Conservation (phyloP, 2,329 filamentous ascomycete species). For the Metarhizium brunneum region DNA sequence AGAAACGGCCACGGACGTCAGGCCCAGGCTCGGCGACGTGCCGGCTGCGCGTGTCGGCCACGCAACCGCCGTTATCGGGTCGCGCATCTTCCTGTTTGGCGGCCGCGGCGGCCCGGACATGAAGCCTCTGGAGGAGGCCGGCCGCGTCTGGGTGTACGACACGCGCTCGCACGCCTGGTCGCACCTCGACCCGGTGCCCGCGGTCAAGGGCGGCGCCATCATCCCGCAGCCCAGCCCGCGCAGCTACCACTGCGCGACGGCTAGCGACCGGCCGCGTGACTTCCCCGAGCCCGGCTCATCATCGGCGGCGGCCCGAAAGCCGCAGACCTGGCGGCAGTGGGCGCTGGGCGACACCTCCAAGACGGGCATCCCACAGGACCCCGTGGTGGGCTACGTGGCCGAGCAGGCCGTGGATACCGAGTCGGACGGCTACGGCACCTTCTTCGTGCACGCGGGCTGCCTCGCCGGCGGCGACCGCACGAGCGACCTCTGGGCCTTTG, state of each 20-base stretch:
- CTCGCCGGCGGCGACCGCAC: constrained; percentile 51
- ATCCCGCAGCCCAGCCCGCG: constrained; percentile 49
- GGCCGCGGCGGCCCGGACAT: constrained; percentile 63
- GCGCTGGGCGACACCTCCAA: constrained; percentile 43
- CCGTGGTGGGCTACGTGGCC: constrained; percentile 48
- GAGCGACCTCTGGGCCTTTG: constrained; percentile 71
- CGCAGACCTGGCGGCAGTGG: constrained; percentile 45
- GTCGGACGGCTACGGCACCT: constrained; percentile 52
- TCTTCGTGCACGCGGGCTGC: constrained; percentile 72
- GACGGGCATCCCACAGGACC: constrained; percentile 49
- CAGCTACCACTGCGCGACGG: constrained; percentile 59
- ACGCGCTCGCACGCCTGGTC: constrained; percentile 56
- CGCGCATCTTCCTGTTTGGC: constrained; percentile 71
- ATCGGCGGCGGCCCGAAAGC: constrained; percentile 11
- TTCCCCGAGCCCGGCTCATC: constrained; percentile 19
- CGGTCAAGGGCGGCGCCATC: constrained; percentile 30
- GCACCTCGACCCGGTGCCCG: constrained; percentile 46
- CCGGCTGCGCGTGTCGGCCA: constrained; percentile 65
- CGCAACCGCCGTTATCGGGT: constrained; percentile 57
- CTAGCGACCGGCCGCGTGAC: constrained; percentile 47
- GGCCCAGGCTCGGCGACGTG: constrained; percentile 30
- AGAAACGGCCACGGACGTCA: constrained; percentile 16
- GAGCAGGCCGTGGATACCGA: constrained; percentile 51
- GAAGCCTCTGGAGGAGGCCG: constrained; percentile 63
- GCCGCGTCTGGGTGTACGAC: constrained; percentile 69